Percentiles rank a stretch among this genome's conserved stretches.
These are phyloP conservation scores for Sarcodon sp. DNA, from an alignment of 768 basidiomycete species.

Conservation along the genomic window DNA sequence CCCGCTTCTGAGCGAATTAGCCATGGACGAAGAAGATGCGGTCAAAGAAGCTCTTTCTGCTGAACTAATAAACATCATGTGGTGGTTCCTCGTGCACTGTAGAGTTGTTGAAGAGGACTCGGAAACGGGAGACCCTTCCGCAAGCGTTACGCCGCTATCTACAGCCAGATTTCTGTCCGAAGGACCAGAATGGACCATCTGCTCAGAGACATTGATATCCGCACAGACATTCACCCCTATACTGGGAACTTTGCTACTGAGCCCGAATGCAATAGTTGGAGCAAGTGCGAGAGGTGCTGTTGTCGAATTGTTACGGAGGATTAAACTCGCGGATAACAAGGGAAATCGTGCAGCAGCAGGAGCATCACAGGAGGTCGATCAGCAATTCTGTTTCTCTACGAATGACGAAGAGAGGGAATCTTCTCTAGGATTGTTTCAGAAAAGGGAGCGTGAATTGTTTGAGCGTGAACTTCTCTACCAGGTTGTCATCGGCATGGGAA, in stretches of 20 bases:
- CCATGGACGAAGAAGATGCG: slow-evolving; percentile 78
- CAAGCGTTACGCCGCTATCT: background rate
- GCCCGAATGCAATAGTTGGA: slow-evolving; percentile 61
- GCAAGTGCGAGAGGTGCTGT: slow-evolving; percentile 63
- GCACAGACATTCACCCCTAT: slow-evolving; percentile 88
- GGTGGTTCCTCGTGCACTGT: slow-evolving; percentile 74
- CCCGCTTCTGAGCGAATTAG: slow-evolving; percentile 76
- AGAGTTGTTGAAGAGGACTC: slow-evolving; percentile 14
- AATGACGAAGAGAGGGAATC: slow-evolving; percentile 19
- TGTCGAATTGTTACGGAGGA: slow-evolving; percentile 63
- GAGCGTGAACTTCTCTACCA: slow-evolving; percentile 76
- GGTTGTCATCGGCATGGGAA: slow-evolving; percentile 83
- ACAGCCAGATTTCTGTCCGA: slow-evolving; percentile 16
- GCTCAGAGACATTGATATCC: slow-evolving; percentile 33
- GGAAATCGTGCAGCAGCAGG: slow-evolving; percentile 9
- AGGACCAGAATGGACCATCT: background rate
- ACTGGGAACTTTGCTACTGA: slow-evolving; percentile 78
- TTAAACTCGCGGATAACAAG: slow-evolving; percentile 45
- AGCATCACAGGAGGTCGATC: slow-evolving; percentile 3
- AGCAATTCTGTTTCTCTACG: background rate
- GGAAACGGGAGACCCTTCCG: background rate
- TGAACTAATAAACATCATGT: slow-evolving; percentile 70
- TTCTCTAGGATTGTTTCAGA: slow-evolving; percentile 34
- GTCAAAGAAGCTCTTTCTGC: slow-evolving; percentile 83
- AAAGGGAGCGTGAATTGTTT: slow-evolving; percentile 47